Evolutionary conservation across 768 basidiomycete species (phyloP).

Genomic region (Amylocystis lapponica): DNA sequence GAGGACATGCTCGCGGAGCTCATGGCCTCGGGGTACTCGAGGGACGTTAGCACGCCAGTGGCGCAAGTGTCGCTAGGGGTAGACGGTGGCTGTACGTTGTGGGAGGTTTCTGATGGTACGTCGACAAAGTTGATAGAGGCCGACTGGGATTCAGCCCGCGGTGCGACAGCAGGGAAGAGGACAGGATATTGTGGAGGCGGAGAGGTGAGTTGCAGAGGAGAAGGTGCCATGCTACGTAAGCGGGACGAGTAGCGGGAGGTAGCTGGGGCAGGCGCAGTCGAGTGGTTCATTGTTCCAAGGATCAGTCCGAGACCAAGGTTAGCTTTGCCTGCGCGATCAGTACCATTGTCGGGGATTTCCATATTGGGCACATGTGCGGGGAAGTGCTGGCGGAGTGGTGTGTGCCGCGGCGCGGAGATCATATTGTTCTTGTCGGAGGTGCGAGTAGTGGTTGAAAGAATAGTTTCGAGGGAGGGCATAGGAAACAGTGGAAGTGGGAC

Average conservation of each 20-base stretch:
- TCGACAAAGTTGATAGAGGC: constrained; percentile 1
- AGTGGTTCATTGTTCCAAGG: neutral
- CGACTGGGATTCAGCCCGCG: neutral
- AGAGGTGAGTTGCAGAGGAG: constrained; percentile 12
- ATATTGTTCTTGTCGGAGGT: too few species aligned
- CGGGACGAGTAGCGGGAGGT: constrained; percentile 13
- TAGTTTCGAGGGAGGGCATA: too few species aligned
- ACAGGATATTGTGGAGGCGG: constrained; percentile 1
- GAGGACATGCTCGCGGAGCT: neutral
- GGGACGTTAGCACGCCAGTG: constrained; percentile 8
- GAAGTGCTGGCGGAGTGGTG: neutral
- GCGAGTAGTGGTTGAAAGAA: too few species aligned
- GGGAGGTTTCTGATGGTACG: constrained; percentile 1
- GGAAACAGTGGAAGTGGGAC: neutral
- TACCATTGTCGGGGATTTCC: constrained; percentile 2
- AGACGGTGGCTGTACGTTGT: constrained; percentile 1
- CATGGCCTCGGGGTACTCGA: constrained; percentile 3
- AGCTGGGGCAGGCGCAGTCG: constrained; percentile 6
- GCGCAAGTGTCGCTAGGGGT: too few species aligned
- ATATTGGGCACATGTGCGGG: neutral
- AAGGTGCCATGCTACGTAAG: constrained; percentile 13
- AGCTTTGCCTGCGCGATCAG: constrained; percentile 5
- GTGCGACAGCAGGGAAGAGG: neutral
- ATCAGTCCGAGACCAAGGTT: constrained; percentile 6
- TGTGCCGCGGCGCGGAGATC: neutral